Evolutionary conservation across 257 asterid species (phyloP), one percentile per base, ranked within the genome.

Genomic region (Penstemon eatonii): DNA sequence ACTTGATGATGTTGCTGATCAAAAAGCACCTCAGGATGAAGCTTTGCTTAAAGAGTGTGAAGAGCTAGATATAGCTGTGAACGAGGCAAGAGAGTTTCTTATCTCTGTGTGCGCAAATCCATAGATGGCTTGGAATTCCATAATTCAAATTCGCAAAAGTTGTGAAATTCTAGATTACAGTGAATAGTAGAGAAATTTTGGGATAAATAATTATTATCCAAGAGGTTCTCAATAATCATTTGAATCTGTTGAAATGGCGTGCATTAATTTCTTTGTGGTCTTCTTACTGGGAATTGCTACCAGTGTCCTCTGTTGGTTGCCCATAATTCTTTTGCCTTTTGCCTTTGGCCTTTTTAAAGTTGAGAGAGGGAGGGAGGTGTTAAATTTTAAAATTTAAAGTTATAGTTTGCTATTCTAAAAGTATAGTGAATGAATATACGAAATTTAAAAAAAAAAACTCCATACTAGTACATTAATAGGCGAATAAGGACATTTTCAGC

Each of bases 391-490:
- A 49, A 39, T 39, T 40, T 13, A 57, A 65, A 38, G 43, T 18
- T 11, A 56, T 63, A 56, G 60, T 18, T 44, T 13, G 11, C 56
- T 18, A 2, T 8, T 63, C 5, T 72, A 39, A 33, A 72, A 56
- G 47, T 63, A 55, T 19, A 56, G 41, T 72, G 60, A 59, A 47
- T 49, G 52, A 72, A 5, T 7, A 11, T 64, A 37, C 15, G 13
- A 41, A 44, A 43, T 15, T 49, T 25, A 0, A 0, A 25, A 8
- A 11, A 41, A 5, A 40, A 5, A 40, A 50, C 25, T 3, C 6
- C 3, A 56, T 25, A 9, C 36, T 56, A 7, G 60, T 8, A 56
- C 13, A 25, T 56, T 36, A 56, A 56, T 25, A 25, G 60, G 7
- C 6, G 6, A 33, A 18, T 15, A 38, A 53, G 38, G 10, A 15